These are phyloP conservation scores for Trametes cinnabarina DNA, from an alignment of 768 basidiomycete genomes.

Conservation along the genomic window DNA sequence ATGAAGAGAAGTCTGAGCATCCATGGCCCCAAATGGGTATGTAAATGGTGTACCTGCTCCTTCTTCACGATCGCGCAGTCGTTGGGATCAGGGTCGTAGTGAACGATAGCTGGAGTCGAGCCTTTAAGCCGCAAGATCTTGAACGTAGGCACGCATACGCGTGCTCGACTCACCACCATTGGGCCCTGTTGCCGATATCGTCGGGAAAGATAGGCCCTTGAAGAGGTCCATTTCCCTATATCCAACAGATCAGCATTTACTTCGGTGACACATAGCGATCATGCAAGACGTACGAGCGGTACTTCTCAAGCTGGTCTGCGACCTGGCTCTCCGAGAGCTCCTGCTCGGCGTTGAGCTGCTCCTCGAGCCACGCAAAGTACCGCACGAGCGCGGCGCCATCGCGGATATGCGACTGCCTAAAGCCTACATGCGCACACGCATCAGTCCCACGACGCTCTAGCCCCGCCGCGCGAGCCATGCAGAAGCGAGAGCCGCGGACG, in stretches of 20 bases:
- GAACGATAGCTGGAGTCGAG: slow-evolving; percentile 71
- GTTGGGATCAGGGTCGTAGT: slow-evolving; percentile 78
- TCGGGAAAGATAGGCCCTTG: slow-evolving; percentile 85
- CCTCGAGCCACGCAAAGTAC: slow-evolving; percentile 96
- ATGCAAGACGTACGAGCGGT: slow-evolving; percentile 60
- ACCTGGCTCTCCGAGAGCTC: slow-evolving; percentile 77
- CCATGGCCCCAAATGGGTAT: not conserved
- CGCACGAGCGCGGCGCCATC: slow-evolving; percentile 85
- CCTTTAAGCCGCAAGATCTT: not conserved
- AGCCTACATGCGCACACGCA: slow-evolving; percentile 51
- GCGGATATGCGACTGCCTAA: slow-evolving; percentile 82
- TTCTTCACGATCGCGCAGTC: slow-evolving; percentile 73
- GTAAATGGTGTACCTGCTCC: slow-evolving; percentile 54
- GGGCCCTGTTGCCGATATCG: slow-evolving; percentile 90
- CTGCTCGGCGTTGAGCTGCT: slow-evolving; percentile 61
- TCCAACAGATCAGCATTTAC: not conserved
- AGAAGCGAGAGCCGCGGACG: not conserved
- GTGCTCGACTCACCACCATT: slow-evolving; percentile 66
- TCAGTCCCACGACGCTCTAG: not conserved
- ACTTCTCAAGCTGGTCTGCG: slow-evolving; percentile 75
- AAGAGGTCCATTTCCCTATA: slow-evolving; percentile 73
- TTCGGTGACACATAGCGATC: not conserved
- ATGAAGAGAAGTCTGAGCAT: not conserved
- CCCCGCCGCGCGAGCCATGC: not conserved
- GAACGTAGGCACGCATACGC: not conserved